Percentiles rank a stretch among this genome's conserved stretches.
These are phyloP conservation scores for Ogataea methylovora DNA, from an alignment of 805 yeast genomes.

Conservation along the genomic window DNA sequence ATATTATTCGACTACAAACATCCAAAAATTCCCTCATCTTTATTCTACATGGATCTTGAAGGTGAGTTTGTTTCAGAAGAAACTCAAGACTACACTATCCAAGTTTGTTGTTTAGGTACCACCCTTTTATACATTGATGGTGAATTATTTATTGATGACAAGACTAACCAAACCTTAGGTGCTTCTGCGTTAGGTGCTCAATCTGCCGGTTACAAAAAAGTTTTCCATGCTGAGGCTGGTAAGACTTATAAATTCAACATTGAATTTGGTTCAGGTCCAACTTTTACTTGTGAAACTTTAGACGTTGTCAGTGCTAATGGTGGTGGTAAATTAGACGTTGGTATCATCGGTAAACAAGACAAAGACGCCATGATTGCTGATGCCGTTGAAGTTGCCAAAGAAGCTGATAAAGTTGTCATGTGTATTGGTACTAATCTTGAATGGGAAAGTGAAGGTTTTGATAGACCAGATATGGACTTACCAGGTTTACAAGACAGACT, in stretches of 20 bases:
- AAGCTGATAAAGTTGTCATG: slow-evolving; percentile 45
- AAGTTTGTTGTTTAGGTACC: slow-evolving; percentile 33
- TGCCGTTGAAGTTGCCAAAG: slow-evolving; percentile 43
- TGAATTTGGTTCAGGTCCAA: slow-evolving; percentile 35
- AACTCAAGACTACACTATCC: slow-evolving; percentile 31
- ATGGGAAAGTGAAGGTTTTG: slow-evolving; percentile 57
- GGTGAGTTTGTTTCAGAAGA: slow-evolving; percentile 31
- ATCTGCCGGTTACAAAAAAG: slow-evolving; percentile 10
- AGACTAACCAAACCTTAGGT: slow-evolving; percentile 32
- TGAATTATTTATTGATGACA: slow-evolving; percentile 37
- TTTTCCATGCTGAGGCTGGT: slow-evolving; percentile 24
- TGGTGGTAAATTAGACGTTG: slow-evolving; percentile 29
- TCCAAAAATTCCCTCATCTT: slow-evolving; percentile 8
- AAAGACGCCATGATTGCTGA: slow-evolving; percentile 24
- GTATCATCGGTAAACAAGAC: slow-evolving; percentile 22
- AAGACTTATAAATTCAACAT: slow-evolving; percentile 27
- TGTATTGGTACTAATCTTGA: slow-evolving; percentile 45
- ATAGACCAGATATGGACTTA: slow-evolving; percentile 40
- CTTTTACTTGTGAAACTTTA: slow-evolving; percentile 18
- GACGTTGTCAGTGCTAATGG: slow-evolving; percentile 20
- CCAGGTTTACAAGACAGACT: slow-evolving; percentile 42
- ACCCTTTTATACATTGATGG: slow-evolving; percentile 35
- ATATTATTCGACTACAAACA: slow-evolving; percentile 17
- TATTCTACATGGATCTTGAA: slow-evolving; percentile 32
- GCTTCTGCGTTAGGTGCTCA: slow-evolving; percentile 32